Percentiles rank a stretch among this genome's conserved stretches.
These are phyloP conservation scores for Colletotrichum kahawae DNA, from an alignment of 2,329 filamentous ascomycete species.

Conservation along the genomic window DNA sequence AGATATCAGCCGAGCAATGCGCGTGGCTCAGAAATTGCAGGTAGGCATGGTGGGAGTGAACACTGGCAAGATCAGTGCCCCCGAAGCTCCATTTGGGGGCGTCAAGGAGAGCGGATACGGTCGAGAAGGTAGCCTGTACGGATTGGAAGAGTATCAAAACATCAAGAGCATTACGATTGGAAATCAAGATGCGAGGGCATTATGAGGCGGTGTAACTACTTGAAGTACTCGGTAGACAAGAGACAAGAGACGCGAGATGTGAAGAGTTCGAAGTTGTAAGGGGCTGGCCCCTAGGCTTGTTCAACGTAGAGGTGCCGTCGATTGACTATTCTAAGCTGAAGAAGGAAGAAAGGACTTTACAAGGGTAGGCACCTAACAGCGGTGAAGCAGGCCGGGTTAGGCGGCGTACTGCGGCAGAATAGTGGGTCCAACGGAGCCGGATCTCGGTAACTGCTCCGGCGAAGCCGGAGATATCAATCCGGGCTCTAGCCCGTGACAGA, in stretches of 20 bases:
- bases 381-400: no score
- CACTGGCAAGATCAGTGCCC: conserved; percentile 36
- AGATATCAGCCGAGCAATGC: conserved; percentile 44
- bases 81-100: conserved; percentile 38
- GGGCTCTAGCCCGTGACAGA: no score
- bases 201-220: neutral
- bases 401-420: no score
- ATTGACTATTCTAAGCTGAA: no score
- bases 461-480: no score
- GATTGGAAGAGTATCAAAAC: conserved; percentile 32
- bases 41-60: conserved; percentile 41
- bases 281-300: no score
- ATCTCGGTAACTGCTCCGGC: no score
- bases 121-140: conserved; percentile 36
- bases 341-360: no score
- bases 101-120: conserved; percentile 40
- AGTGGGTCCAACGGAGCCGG: no score
- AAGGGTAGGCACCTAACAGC: no score
- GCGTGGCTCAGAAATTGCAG: conserved; percentile 54
- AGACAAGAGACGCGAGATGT: neutral
- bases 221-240: neutral
- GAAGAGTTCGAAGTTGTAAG: neutral
- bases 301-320: no score
- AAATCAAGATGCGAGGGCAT: neutral
- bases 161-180: conserved; percentile 25